A percentile compares a stretch with the other conserved stretches of the same genome.
Conservation (phyloP, 2,329 filamentous ascomycete genomes). For the Aspergillus novofumigatus region DNA sequence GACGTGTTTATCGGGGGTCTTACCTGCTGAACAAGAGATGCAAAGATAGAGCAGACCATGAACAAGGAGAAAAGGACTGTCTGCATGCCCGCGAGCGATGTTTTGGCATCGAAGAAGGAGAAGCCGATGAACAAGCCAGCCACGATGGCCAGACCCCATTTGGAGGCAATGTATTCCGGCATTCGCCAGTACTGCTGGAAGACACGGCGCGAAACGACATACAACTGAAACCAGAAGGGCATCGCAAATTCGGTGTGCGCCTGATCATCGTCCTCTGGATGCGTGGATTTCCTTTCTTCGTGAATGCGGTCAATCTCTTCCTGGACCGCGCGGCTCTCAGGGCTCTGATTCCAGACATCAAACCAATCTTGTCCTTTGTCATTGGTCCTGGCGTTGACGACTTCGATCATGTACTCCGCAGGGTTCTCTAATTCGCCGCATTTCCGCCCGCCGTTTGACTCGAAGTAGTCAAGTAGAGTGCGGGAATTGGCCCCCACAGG, state of each 20-base stretch:
- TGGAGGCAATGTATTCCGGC: conserved; percentile 79
- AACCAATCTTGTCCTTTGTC: conserved; percentile 53
- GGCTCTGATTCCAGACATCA: conserved; percentile 55
- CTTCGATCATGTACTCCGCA: conserved; percentile 66
- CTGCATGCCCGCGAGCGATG: conserved; percentile 71
- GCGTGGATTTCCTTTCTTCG: conserved; percentile 28
- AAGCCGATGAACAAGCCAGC: conserved; percentile 73
- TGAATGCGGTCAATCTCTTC: conserved; percentile 57
- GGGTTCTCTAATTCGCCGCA: conserved; percentile 63
- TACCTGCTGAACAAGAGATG: conserved; percentile 31
- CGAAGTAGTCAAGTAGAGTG: conserved; percentile 61
- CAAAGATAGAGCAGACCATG: conserved; percentile 72
- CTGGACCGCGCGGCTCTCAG: conserved; percentile 51
- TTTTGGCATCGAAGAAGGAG: conserved; percentile 68
- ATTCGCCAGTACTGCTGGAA: conserved; percentile 90
- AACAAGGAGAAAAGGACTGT: conserved; percentile 85
- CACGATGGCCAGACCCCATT: conserved; percentile 60
- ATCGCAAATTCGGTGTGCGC: conserved; percentile 73
- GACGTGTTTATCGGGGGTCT: too few species aligned
- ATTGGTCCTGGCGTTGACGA: conserved; percentile 45
- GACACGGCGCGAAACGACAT: conserved; percentile 64
- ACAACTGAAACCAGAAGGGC: conserved; percentile 62
- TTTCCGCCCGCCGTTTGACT: conserved; percentile 53
- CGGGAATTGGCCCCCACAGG: conserved; percentile 57
- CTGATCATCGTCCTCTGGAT: conserved; percentile 47